Percentiles rank a stretch among this genome's conserved stretches.
These are phyloP conservation scores for Mikania micrantha DNA, from an alignment of 129 eudicot species.

Conservation along the genomic window DNA sequence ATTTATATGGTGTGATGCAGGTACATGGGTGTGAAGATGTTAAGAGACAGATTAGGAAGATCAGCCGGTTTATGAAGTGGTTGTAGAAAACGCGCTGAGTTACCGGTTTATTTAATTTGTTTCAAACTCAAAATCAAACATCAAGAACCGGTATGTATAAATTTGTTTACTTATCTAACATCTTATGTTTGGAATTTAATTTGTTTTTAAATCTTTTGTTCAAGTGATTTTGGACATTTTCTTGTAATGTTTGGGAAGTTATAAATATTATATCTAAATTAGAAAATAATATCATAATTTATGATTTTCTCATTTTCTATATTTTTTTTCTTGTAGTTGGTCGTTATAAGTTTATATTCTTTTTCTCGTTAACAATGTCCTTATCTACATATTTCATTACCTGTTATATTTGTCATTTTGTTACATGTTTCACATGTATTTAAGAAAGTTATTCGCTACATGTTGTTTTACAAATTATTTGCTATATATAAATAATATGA, in stretches of 20 bases:
- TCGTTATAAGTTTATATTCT: no score
- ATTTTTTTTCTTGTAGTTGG: no score
- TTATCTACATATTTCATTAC: no score
- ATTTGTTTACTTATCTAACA: conserved; percentile 9
- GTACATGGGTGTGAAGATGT: conserved; percentile 96
- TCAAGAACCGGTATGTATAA: conserved; percentile 1
- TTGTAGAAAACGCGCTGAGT: background rate
- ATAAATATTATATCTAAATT: background rate
- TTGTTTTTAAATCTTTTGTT: background rate
- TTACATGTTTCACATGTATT: no score
- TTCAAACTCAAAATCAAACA: background rate
- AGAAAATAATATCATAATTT: background rate
- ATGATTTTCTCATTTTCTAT: no score
- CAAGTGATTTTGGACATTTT: background rate
- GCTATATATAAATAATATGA: no score
- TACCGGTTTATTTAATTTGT: background rate
- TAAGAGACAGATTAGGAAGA: conserved; percentile 64
- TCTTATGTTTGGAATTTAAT: conserved; percentile 9
- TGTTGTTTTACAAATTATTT: no score
- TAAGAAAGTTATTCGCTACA: no score
- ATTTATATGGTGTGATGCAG: conserved; percentile 33
- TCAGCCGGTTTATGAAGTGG: conserved; percentile 44
- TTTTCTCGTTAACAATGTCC: no score
- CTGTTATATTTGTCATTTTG: no score
- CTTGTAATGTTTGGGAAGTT: conserved; percentile 1